phyloP scores from a whole-genome alignment of 768 basidiomycete genomes.

The Pisolithus microcarpus region DNA sequence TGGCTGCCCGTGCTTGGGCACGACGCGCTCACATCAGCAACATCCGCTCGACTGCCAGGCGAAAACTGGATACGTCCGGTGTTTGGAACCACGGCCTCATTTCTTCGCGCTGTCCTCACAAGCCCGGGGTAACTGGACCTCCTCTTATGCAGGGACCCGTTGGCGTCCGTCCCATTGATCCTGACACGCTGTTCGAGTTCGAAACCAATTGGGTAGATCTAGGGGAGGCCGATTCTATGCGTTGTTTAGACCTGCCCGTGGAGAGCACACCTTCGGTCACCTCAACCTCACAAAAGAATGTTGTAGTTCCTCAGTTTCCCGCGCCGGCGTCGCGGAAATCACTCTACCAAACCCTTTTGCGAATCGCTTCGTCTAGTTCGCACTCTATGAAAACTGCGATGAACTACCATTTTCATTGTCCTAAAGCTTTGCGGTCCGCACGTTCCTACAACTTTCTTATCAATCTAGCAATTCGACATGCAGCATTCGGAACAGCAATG shows the following conservation, averaged over 20 bases:
- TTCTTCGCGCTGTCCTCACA: not conserved
- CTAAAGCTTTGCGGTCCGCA: slow-evolving; percentile 28
- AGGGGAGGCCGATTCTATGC: slow-evolving; percentile 8
- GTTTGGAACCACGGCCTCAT: not conserved
- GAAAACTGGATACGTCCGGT: not conserved
- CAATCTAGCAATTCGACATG: slow-evolving; percentile 42
- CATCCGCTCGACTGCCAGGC: not conserved
- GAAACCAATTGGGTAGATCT: slow-evolving; percentile 23
- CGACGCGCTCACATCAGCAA: slow-evolving; percentile 18
- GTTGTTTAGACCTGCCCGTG: slow-evolving; percentile 5
- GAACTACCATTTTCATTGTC: slow-evolving; percentile 23
- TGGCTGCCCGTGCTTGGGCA: slow-evolving; percentile 45
- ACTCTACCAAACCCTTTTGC: slow-evolving; percentile 29
- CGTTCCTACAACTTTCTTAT: slow-evolving; percentile 41
- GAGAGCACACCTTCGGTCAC: slow-evolving; percentile 2
- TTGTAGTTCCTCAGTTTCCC: slow-evolving; percentile 13
- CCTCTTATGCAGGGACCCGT: not conserved
- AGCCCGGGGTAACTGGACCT: not conserved
- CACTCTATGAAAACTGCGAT: slow-evolving; percentile 10
- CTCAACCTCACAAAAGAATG: slow-evolving; percentile 1
- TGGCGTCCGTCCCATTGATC: slow-evolving; percentile 12
- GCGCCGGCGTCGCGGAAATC: slow-evolving; percentile 25
- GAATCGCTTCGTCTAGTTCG: slow-evolving; percentile 14
- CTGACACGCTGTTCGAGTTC: slow-evolving; percentile 16
- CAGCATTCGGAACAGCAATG: slow-evolving; percentile 39